Evolutionary conservation across 2,329 filamentous ascomycete species (phyloP).

Genomic region (Fusarium sp.): DNA sequence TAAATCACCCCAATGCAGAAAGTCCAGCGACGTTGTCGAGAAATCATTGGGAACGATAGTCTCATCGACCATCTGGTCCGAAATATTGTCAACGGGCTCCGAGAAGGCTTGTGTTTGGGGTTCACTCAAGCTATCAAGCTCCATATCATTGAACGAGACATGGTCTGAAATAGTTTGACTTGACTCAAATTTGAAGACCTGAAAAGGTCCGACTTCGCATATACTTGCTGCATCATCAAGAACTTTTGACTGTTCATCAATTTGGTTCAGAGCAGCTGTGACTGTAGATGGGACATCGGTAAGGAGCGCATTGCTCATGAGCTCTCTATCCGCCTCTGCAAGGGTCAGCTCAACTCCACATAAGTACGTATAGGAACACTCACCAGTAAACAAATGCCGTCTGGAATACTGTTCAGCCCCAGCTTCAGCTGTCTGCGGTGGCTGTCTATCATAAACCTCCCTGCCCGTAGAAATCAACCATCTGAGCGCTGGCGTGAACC

Average conservation of each 20-base stretch:
- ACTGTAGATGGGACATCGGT: constrained; percentile 25
- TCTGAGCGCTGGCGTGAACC: constrained; percentile 33
- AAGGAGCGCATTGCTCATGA: constrained; percentile 33
- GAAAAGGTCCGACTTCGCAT: constrained; percentile 26
- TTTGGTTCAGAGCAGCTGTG: constrained; percentile 28
- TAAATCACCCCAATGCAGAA: constrained; percentile 37
- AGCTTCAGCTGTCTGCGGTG: constrained; percentile 16
- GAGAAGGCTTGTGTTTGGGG: constrained; percentile 4
- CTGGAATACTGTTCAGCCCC: constrained; percentile 31
- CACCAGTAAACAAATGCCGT: constrained; percentile 36
- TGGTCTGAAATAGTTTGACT: constrained; percentile 15
- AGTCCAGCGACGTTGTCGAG: constrained; percentile 10
- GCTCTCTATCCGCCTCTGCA: constrained; percentile 25
- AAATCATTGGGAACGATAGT: neutral
- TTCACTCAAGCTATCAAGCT: constrained; percentile 18
- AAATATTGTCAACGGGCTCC: neutral
- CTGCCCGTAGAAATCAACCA: constrained; percentile 35
- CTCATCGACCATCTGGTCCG: neutral
- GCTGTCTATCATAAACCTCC: constrained; percentile 34
- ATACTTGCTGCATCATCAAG: neutral
- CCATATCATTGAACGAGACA: constrained; percentile 21
- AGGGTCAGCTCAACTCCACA: too few relatives aligned
- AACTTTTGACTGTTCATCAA: constrained; percentile 35
- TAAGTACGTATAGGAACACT: neutral
- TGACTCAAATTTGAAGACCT: constrained; percentile 35